Conservation (phyloP, 2,329 filamentous ascomycete genomes). For the Nannizziopsis barbatae region DNA sequence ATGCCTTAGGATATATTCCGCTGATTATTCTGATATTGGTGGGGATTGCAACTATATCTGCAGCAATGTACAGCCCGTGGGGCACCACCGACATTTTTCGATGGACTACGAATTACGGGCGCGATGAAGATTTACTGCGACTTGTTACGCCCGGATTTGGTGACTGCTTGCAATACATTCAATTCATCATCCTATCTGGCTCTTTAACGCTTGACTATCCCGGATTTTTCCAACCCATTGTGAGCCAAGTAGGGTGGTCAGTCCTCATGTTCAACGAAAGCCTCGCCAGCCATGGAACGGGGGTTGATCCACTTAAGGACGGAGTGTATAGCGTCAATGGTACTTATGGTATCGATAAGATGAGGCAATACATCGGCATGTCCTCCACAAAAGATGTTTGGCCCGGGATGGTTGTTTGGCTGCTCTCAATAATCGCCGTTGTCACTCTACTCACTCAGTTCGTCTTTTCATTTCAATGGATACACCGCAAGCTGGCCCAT, state of each 20-base stretch:
- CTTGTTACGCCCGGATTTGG: conserved; percentile 93
- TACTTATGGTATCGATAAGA: conserved; percentile 64
- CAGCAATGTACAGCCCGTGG: conserved; percentile 86
- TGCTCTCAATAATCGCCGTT: conserved; percentile 61
- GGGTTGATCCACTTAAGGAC: conserved; percentile 59
- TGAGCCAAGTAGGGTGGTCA: conserved; percentile 83
- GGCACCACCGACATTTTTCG: conserved; percentile 80
- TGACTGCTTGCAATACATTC: conserved; percentile 93
- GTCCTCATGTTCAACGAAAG: conserved; percentile 86
- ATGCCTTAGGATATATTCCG: conserved; percentile 63
- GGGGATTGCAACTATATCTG: conserved; percentile 69
- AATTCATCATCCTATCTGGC: conserved; percentile 83
- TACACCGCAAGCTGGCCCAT: conserved; percentile 58
- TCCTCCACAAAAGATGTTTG: conserved; percentile 66
- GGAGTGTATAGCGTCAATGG: conserved; percentile 76
- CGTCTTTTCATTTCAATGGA: conserved; percentile 66
- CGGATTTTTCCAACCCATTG: conserved; percentile 83
- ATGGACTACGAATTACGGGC: conserved; percentile 96
- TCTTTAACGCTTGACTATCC: conserved; percentile 78
- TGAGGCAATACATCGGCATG: conserved; percentile 77
- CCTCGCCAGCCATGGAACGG: conserved; percentile 59
- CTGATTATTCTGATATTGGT: conserved; percentile 67
- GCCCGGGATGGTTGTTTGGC: conserved; percentile 88
- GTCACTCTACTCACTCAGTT: conserved; percentile 61
- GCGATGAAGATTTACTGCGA: conserved; percentile 80